phyloP scores from a whole-genome alignment of 169 alveolate species.

The Plasmodium malariae region DNA sequence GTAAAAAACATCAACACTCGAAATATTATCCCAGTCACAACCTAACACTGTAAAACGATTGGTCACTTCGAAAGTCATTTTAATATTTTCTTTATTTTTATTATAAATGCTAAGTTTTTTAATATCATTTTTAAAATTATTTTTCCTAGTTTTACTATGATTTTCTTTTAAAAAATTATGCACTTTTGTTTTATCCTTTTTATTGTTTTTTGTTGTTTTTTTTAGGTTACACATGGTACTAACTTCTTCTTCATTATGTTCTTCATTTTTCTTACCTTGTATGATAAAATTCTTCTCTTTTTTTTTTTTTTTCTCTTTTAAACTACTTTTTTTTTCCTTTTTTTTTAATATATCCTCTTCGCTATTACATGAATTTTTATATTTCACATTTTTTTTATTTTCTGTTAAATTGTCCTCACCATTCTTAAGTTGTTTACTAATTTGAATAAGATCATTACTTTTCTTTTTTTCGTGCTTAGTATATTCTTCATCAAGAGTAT shows the following conservation, averaged over 20 bases:
- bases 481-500: background rate
- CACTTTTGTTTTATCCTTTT: constrained; percentile 9
- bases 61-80: constrained; percentile 79
- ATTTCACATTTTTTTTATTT: constrained; percentile 4
- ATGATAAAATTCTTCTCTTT: background rate
- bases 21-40: constrained; percentile 96
- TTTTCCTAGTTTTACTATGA: constrained; percentile 18
- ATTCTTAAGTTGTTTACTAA: background rate
- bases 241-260: background rate
- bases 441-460: background rate
- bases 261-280: background rate
- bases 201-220: constrained; percentile 1
- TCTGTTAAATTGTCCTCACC: background rate
- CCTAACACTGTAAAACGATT: constrained; percentile 96
- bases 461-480: constrained; percentile 6
- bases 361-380: constrained; percentile 4
- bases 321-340: background rate
- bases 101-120: constrained; percentile 25
- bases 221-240: background rate
- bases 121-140: constrained; percentile 32
- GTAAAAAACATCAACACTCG: constrained; percentile 94
- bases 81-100: constrained; percentile 53
- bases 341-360: background rate
- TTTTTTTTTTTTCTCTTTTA: background rate
- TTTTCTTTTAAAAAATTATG: constrained; percentile 4